Percentiles rank a stretch among this genome's conserved stretches.
phyloP scores from a whole-genome alignment of 352 stramenopile genomes.

The Phytophthora sojae region DNA sequence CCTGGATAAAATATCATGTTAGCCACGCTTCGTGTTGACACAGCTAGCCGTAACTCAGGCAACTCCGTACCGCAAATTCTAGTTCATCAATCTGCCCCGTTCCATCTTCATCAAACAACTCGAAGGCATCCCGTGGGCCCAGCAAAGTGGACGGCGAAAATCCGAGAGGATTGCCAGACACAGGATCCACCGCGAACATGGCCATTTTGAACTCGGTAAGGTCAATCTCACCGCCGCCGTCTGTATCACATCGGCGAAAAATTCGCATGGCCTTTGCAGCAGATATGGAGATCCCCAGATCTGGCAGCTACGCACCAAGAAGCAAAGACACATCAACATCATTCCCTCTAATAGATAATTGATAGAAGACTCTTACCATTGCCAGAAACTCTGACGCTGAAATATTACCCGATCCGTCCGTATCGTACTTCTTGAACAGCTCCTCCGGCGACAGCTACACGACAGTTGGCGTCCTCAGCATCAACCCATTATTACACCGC shows the following conservation, averaged over 20 bases:
- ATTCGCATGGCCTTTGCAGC: constrained; percentile 91
- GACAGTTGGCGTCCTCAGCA: constrained; percentile 1
- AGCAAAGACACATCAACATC: not conserved
- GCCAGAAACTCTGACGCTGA: constrained; percentile 92
- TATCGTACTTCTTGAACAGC: constrained; percentile 94
- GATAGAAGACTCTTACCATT: constrained; percentile 58
- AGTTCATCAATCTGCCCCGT: constrained; percentile 93
- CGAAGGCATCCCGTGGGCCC: constrained; percentile 90
- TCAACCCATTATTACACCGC: not conserved
- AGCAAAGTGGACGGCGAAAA: constrained; percentile 89
- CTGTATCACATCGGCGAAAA: constrained; percentile 92
- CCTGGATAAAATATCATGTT: constrained; percentile 32
- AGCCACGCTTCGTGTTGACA: not conserved
- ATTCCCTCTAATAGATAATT: not conserved
- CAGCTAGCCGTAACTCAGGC: not conserved
- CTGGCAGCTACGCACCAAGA: constrained; percentile 68
- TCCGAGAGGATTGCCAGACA: constrained; percentile 77
- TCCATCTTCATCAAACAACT: constrained; percentile 92
- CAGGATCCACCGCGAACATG: constrained; percentile 92
- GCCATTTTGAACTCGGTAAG: constrained; percentile 95
- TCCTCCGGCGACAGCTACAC: constrained; percentile 79
- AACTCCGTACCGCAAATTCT: constrained; percentile 84
- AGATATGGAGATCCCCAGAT: constrained; percentile 89
- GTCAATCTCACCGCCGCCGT: constrained; percentile 92
- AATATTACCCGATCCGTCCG: constrained; percentile 89